Evolutionary conservation across 441 rosid genomes (phyloP).

Genomic region (Omphalea diandra): DNA sequence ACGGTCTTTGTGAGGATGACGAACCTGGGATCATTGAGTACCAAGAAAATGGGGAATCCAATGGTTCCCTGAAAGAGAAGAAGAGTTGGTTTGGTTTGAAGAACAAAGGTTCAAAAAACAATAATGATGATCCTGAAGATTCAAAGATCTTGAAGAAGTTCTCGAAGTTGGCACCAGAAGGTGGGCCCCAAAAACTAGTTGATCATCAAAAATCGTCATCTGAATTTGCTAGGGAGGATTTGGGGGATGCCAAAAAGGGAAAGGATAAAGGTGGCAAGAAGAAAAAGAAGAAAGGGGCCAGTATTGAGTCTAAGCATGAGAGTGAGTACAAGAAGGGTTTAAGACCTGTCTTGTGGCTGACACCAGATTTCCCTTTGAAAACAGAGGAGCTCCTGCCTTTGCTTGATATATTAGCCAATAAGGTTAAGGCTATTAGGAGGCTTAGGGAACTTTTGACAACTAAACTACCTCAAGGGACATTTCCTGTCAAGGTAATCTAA

Average conservation of each 20-base stretch:
- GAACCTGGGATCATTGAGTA: conserved; percentile 56
- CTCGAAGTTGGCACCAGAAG: conserved; percentile 77
- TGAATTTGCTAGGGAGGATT: conserved; percentile 60
- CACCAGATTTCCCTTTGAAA: conserved; percentile 77
- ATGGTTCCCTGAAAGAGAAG: conserved; percentile 65
- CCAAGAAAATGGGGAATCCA: conserved; percentile 53
- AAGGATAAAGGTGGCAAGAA: conserved; percentile 64
- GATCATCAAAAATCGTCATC: conserved; percentile 59
- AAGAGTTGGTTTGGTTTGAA: conserved; percentile 93
- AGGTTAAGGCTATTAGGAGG: conserved; percentile 96
- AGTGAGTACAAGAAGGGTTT: conserved; percentile 91
- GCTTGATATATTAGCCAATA: conserved; percentile 96
- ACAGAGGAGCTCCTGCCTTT: conserved; percentile 92
- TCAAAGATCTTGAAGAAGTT: conserved; percentile 66
- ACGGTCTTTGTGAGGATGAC: conserved; percentile 58
- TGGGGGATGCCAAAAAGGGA: conserved; percentile 54
- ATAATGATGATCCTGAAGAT: conserved; percentile 62
- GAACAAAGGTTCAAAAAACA: conserved; percentile 51
- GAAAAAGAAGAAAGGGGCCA: conserved; percentile 60
- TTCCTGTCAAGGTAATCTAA: conserved; percentile 93
- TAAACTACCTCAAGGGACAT: conserved; percentile 87
- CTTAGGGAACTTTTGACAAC: conserved; percentile 98
- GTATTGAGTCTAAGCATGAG: conserved; percentile 66
- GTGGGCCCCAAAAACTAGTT: conserved; percentile 51
- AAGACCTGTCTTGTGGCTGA: conserved; percentile 93